Percentiles rank a stretch among this genome's conserved stretches.
Conservation (phyloP, 129 eudicot species). For the Escallonia rubra region DNA sequence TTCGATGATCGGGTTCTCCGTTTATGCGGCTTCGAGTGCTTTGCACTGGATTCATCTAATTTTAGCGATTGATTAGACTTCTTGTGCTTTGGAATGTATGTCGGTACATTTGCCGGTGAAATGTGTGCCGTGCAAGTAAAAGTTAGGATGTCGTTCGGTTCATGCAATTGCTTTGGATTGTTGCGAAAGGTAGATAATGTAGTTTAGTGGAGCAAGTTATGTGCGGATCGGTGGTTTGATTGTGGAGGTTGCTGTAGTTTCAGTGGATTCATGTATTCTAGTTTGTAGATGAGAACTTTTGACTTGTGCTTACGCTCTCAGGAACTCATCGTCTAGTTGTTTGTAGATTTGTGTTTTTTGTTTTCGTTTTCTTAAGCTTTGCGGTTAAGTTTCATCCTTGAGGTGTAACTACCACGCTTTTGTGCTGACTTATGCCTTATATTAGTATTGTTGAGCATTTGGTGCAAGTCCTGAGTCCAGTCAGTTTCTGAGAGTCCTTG, state of each 20-base stretch:
- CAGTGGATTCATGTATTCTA: not conserved
- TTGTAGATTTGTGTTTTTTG: not conserved
- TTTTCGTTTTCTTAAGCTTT: not conserved
- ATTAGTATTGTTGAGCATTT: not conserved
- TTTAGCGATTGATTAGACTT: not conserved
- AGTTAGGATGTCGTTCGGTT: not conserved
- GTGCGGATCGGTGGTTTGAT: not conserved
- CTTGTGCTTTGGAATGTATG: not conserved
- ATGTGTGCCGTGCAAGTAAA: conserved; percentile 32
- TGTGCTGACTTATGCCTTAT: not conserved
- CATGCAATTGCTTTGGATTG: not conserved
- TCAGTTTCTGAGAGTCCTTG: not conserved
- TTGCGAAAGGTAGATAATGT: not conserved
- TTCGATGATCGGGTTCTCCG: not conserved
- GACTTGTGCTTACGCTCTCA: no score
- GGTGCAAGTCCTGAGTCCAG: not conserved
- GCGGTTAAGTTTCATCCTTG: not conserved
- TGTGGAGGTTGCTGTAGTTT: not conserved
- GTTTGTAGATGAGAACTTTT: not conserved
- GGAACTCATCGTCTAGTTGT: not conserved
- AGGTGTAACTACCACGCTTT: not conserved
- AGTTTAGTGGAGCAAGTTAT: not conserved
- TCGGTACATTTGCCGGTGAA: not conserved
- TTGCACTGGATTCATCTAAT: not conserved
- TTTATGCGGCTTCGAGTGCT: not conserved